A percentile compares a stretch with the other conserved stretches of the same genome.
Evolutionary conservation across 768 basidiomycete genomes (phyloP).

Genomic region (Boletus vermiculosoides): DNA sequence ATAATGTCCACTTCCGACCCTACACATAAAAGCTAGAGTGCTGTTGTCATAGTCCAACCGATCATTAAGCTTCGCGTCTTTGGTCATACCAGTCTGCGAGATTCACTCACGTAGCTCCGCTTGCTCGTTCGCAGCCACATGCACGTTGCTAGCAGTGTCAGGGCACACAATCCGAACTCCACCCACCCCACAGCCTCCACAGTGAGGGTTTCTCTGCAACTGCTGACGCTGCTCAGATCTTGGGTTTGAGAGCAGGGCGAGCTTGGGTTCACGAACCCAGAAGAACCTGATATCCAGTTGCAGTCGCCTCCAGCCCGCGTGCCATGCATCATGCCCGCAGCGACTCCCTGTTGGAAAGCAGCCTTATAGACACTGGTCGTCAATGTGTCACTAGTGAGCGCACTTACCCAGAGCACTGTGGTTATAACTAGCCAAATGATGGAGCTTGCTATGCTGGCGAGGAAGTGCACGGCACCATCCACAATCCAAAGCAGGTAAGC

Average conservation of each 20-base stretch:
- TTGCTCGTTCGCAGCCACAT: conserved; percentile 46
- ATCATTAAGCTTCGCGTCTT: conserved; percentile 20
- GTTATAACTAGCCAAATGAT: conserved; percentile 71
- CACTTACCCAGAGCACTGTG: conserved; percentile 62
- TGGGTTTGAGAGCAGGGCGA: conserved; percentile 24
- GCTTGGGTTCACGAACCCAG: conserved; percentile 25
- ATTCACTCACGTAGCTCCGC: conserved; percentile 42
- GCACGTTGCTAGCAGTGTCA: conserved; percentile 56
- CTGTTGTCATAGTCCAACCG: conserved; percentile 22
- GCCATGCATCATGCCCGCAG: conserved; percentile 64
- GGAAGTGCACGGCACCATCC: conserved; percentile 60
- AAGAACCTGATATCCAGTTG: conserved; percentile 42
- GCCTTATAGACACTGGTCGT: background rate
- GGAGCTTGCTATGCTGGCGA: conserved; percentile 78
- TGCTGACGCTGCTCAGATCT: conserved; percentile 31
- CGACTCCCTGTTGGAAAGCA: conserved; percentile 50
- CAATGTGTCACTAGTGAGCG: background rate
- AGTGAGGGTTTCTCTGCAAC: conserved; percentile 70
- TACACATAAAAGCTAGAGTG: conserved; percentile 36
- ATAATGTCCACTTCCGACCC: background rate
- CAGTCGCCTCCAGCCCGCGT: conserved; percentile 64
- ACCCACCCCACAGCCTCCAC: conserved; percentile 77
- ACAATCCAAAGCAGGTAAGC: conserved; percentile 73
- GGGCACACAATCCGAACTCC: conserved; percentile 59
- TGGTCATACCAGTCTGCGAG: conserved; percentile 42